Conservation (phyloP, 1,139 yeast species). For the Debaryomyces fabryi region DNA sequence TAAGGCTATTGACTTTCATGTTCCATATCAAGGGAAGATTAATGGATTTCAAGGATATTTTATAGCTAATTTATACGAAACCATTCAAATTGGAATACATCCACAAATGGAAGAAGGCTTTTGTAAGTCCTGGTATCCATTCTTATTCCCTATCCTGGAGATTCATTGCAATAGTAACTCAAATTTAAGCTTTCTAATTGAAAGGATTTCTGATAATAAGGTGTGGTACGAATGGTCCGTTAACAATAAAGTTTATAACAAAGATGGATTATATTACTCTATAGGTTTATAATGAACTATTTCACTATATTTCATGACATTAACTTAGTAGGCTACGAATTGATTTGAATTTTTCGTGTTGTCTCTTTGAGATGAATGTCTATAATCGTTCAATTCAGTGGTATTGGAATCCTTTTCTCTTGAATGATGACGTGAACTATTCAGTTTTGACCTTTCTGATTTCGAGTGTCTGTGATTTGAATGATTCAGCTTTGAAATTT, state of each 20-base stretch:
- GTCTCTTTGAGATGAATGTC: not conserved
- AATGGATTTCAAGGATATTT: conserved; percentile 82
- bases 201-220: conserved; percentile 26
- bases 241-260: conserved; percentile 23
- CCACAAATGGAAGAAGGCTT: conserved; percentile 19
- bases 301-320: not conserved
- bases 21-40: conserved; percentile 23
- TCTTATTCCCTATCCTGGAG: conserved; percentile 69
- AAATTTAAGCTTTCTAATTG: conserved; percentile 49
- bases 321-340: not conserved
- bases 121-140: conserved; percentile 63
- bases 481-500: not conserved
- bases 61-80: conserved; percentile 63
- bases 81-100: conserved; percentile 40
- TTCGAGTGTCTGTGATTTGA: not conserved
- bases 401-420: not conserved
- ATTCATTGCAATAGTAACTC: conserved; percentile 49
- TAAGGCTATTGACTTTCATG: not conserved
- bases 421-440: not conserved
- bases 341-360: not conserved
- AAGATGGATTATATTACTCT: conserved; percentile 25
- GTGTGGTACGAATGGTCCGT: conserved; percentile 81
- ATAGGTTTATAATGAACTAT: conserved; percentile 27
- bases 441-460: not conserved
- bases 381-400: not conserved